phyloP scores from a whole-genome alignment of 495 filamentous ascomycete genomes.

The Penicillium dipodomyicola region DNA sequence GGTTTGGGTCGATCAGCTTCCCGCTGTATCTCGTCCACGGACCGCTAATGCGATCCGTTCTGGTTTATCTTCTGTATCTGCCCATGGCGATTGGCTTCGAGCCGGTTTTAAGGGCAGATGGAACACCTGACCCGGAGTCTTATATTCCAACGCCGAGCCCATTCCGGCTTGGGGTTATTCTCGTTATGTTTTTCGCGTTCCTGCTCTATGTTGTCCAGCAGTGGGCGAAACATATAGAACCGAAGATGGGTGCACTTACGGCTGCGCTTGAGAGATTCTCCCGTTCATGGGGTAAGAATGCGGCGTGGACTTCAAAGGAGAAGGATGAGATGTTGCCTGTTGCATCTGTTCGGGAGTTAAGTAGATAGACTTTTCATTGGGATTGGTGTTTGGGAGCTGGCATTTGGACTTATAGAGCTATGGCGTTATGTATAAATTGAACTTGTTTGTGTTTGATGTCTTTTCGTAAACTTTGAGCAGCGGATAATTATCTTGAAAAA shows the following conservation, averaged over 20 bases:
- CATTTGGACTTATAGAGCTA: not conserved
- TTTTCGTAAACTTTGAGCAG: not conserved
- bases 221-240: constrained; percentile 10
- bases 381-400: not conserved
- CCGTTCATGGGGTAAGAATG: constrained; percentile 12
- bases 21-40: constrained; percentile 24
- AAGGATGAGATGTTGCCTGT: not conserved
- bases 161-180: constrained; percentile 9
- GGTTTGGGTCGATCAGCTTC: constrained; percentile 22
- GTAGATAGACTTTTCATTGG: not conserved
- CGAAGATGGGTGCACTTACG: constrained; percentile 12
- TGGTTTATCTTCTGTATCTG: constrained; percentile 17
- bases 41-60: constrained; percentile 20
- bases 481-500: constrained; percentile 48
- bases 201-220: constrained; percentile 10
- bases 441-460: not conserved
- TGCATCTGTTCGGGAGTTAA: not conserved
- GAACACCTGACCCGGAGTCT: constrained; percentile 10
- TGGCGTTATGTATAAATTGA: not conserved
- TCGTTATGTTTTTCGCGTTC: constrained; percentile 12
- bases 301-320: not conserved
- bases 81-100: constrained; percentile 11
- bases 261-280: constrained; percentile 10
- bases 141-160: constrained; percentile 13
- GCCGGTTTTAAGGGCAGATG: constrained; percentile 6